Conservation (phyloP, 768 basidiomycete genomes). For the Tylopilus sp. region DNA sequence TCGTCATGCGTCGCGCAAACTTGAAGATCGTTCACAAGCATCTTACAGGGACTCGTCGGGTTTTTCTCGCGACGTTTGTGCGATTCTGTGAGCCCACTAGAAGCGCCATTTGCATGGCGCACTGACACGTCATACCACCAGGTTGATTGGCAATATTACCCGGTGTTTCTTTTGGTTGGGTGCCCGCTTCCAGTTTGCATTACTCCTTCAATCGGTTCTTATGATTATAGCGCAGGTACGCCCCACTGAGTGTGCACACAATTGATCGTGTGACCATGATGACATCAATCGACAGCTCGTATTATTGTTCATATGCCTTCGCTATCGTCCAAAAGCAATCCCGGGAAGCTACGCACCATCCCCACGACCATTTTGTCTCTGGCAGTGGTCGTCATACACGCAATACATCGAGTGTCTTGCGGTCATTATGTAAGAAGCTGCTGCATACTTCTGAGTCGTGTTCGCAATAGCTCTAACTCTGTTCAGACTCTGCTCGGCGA, state of each 20-base stretch:
- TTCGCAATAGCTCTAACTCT: constrained; percentile 6
- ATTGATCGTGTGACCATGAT: constrained; percentile 18
- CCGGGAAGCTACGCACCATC: constrained; percentile 60
- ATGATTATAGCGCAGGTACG: constrained; percentile 83
- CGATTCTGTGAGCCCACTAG: constrained; percentile 56
- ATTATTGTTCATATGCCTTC: constrained; percentile 77
- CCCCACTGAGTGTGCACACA: constrained; percentile 2
- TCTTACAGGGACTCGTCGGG: constrained; percentile 70
- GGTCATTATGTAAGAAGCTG: constrained; percentile 56
- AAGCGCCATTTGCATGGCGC: neutral
- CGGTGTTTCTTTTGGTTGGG: constrained; percentile 92
- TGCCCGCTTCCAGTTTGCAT: constrained; percentile 67
- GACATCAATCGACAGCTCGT: constrained; percentile 49
- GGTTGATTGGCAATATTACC: constrained; percentile 80
- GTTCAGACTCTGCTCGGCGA: constrained; percentile 57
- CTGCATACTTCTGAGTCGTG: neutral
- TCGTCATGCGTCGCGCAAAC: constrained; percentile 2
- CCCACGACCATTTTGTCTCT: constrained; percentile 68
- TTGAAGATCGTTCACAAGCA: constrained; percentile 2
- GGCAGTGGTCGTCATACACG: constrained; percentile 79
- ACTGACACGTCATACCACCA: constrained; percentile 27
- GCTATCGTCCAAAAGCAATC: constrained; percentile 58
- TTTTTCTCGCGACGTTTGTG: constrained; percentile 84
- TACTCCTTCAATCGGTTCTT: constrained; percentile 77
- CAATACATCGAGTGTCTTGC: constrained; percentile 84